A percentile compares a stretch with the other conserved stretches of the same genome.
These are phyloP conservation scores for Sisymbrium altissimum DNA, from an alignment of 345 rosid species.

Conservation along the genomic window DNA sequence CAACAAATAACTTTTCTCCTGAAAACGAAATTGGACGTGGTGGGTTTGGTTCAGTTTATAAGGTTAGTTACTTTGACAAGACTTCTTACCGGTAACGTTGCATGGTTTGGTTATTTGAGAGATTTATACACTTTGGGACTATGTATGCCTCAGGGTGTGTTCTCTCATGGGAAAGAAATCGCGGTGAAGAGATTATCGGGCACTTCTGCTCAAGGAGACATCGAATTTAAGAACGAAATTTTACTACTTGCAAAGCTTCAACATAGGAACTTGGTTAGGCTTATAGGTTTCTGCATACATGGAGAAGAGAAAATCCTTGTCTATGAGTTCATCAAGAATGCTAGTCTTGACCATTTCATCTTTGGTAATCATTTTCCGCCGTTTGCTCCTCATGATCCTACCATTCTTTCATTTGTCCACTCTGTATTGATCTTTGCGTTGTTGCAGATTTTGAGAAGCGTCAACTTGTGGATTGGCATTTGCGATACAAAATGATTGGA, in stretches of 20 bases:
- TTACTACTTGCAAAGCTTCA: slow-evolving; percentile 48
- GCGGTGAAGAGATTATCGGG: slow-evolving; percentile 49
- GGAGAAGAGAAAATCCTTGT: slow-evolving; percentile 44
- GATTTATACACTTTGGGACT: background rate
- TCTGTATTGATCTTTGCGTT: background rate
- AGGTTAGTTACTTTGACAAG: slow-evolving; percentile 20
- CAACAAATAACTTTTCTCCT: slow-evolving; percentile 45
- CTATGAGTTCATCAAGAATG: slow-evolving; percentile 43
- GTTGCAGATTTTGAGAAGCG: slow-evolving; percentile 22
- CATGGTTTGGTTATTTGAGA: background rate
- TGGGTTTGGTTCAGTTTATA: slow-evolving; percentile 62
- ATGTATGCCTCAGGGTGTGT: slow-evolving; percentile 41
- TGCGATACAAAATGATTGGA: slow-evolving; percentile 31
- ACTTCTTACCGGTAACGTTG: background rate
- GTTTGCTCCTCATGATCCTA: background rate
- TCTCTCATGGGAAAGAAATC: slow-evolving; percentile 34
- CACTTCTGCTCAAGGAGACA: slow-evolving; percentile 41
- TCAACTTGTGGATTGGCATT: slow-evolving; percentile 19
- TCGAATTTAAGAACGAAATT: slow-evolving; percentile 49
- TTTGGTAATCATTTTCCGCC: background rate
- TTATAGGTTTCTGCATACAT: slow-evolving; percentile 39
- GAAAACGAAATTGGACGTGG: slow-evolving; percentile 53
- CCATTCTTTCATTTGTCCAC: background rate
- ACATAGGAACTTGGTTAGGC: slow-evolving; percentile 48
- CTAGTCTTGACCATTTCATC: slow-evolving; percentile 44